Percentiles rank a stretch among this genome's conserved stretches.
Conservation (phyloP, 805 yeast species). For the Saccharomycopsis guyanensis region DNA sequence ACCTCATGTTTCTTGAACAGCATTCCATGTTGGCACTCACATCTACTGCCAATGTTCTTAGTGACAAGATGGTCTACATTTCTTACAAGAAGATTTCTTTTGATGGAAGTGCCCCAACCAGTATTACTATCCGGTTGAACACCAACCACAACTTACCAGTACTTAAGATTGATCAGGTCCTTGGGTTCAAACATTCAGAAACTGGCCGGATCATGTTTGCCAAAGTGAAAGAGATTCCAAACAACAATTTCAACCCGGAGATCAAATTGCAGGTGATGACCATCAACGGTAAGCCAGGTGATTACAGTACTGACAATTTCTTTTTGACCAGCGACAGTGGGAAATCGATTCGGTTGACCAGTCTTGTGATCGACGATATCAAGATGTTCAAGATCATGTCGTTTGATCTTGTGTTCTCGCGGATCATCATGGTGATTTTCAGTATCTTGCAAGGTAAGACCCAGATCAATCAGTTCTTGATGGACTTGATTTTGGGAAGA, state of each 20-base stretch:
- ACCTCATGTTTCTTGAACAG: constrained; percentile 19
- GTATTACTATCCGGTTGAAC: constrained; percentile 15
- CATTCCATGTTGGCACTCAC: constrained; percentile 15
- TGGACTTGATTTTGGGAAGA: constrained; percentile 19
- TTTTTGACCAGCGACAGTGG: background rate
- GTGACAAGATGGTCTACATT: constrained; percentile 19
- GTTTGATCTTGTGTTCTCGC: constrained; percentile 18
- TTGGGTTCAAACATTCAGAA: constrained; percentile 14
- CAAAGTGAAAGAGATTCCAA: constrained; percentile 16
- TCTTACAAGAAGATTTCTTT: constrained; percentile 19
- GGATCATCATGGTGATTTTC: constrained; percentile 14
- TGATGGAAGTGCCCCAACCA: background rate
- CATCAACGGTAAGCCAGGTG: background rate
- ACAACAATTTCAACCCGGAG: constrained; percentile 20
- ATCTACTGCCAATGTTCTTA: constrained; percentile 12
- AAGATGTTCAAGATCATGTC: constrained; percentile 14
- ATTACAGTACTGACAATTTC: constrained; percentile 4
- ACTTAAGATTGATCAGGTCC: constrained; percentile 13
- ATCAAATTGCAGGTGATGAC: constrained; percentile 13
- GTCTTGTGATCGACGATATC: constrained; percentile 7
- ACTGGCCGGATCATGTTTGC: constrained; percentile 9
- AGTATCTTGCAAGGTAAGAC: constrained; percentile 6
- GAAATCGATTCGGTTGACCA: background rate
- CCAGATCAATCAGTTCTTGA: constrained; percentile 12
- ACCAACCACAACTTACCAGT: constrained; percentile 19